Percentiles rank a stretch among this genome's conserved stretches.
phyloP scores from a whole-genome alignment of 164 flowering plant species.

The Piper betle region DNA sequence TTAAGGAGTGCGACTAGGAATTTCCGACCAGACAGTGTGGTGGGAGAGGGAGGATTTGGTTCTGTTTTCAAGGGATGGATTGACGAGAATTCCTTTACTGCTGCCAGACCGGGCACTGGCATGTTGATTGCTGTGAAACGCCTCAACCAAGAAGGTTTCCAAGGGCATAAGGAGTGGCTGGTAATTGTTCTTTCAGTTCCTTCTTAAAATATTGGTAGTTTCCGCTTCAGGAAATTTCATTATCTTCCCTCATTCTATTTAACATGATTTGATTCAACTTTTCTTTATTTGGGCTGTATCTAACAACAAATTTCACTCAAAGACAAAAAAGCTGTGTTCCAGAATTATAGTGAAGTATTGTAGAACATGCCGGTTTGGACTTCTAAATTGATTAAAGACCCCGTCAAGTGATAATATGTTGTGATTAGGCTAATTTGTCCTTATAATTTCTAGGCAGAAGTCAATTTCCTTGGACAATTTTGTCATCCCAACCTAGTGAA shows the following conservation, averaged over 20 bases:
- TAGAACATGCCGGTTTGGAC: no score
- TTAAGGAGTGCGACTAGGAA: slow-evolving; percentile 64
- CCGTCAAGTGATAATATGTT: no score
- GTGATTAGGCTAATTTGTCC: not conserved
- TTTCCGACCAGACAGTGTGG: slow-evolving; percentile 79
- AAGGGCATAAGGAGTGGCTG: slow-evolving; percentile 89
- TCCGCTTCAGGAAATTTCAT: not conserved
- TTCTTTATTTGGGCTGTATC: no score
- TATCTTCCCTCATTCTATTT: no score
- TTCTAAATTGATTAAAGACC: not conserved
- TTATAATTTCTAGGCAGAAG: slow-evolving; percentile 51
- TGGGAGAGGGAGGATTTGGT: slow-evolving; percentile 93
- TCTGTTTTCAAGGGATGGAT: slow-evolving; percentile 89
- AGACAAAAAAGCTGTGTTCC: no score
- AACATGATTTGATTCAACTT: no score
- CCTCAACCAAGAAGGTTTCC: slow-evolving; percentile 71
- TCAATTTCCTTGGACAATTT: slow-evolving; percentile 64
- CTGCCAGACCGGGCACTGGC: slow-evolving; percentile 71
- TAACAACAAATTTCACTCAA: no score
- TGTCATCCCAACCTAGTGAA: slow-evolving; percentile 72
- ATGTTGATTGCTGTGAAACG: slow-evolving; percentile 67
- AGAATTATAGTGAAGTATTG: no score
- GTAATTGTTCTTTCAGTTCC: slow-evolving; percentile 27
- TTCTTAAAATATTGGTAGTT: not conserved
- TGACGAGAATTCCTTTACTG: slow-evolving; percentile 48